These are phyloP conservation scores for Pinus tabuliformis DNA, from an alignment of 75 land plant genomes.

Conservation along the genomic window DNA sequence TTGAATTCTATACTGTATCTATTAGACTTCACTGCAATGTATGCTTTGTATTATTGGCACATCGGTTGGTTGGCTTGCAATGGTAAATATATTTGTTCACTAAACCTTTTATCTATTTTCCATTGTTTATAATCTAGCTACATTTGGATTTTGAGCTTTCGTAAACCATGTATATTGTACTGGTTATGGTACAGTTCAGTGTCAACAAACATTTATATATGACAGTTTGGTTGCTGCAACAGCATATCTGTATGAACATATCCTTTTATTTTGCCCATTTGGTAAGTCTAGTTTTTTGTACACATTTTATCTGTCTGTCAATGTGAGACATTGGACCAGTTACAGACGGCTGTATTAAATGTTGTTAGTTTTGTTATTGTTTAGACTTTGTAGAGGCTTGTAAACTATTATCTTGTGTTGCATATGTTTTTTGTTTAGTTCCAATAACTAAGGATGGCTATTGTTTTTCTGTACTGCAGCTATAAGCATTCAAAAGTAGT, in stretches of 20 bases:
- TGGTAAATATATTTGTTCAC: too few relatives aligned
- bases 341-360: not conserved
- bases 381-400: not conserved
- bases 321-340: not conserved
- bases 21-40: too few relatives aligned
- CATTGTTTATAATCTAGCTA: not conserved
- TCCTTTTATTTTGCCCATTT: not conserved
- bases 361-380: not conserved
- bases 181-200: not conserved
- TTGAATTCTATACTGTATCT: too few relatives aligned
- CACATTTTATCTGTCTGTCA: not conserved
- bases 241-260: not conserved
- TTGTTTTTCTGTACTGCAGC: not conserved
- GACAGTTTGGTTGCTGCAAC: not conserved
- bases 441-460: not conserved
- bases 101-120: too few relatives aligned
- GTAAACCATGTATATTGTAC: not conserved
- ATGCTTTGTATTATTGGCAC: too few relatives aligned
- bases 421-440: not conserved
- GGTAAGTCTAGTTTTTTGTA: not conserved
- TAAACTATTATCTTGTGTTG: not conserved
- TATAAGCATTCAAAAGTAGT: slow-evolving; percentile 2
- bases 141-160: not conserved
- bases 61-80: too few relatives aligned
- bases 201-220: not conserved